Percentiles rank a stretch among this genome's conserved stretches.
Conservation (phyloP, 768 basidiomycete species). For the Paxillus ammoniavirescens region DNA sequence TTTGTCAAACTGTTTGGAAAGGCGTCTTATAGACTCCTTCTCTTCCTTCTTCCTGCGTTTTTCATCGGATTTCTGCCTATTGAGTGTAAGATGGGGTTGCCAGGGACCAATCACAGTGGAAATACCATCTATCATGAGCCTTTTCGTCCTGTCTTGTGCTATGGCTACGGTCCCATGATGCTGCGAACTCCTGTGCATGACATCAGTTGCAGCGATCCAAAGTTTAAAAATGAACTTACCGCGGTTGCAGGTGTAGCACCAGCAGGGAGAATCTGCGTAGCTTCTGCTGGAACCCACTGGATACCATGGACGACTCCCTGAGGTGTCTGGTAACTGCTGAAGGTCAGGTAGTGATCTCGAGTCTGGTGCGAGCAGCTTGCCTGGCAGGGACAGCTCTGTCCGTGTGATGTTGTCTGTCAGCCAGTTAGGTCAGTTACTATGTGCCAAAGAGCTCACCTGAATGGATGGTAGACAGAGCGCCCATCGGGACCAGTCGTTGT, state of each 20-base stretch:
- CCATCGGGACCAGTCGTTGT: constrained; percentile 65
- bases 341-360: constrained; percentile 7
- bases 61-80: constrained; percentile 49
- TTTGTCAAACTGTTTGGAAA: constrained; percentile 37
- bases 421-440: constrained; percentile 2
- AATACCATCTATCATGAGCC: constrained; percentile 47
- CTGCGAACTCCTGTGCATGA: constrained; percentile 51
- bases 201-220: constrained; percentile 2
- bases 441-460: constrained; percentile 51
- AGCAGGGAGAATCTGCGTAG: constrained; percentile 55
- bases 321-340: constrained; percentile 65
- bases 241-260: constrained; percentile 59
- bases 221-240: constrained; percentile 35
- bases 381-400: constrained; percentile 71
- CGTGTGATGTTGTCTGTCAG: constrained; percentile 17
- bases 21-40: constrained; percentile 38
- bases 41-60: constrained; percentile 54
- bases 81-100: constrained; percentile 12
- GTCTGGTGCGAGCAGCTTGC: constrained; percentile 36
- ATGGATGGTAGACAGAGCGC: constrained; percentile 62
- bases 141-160: constrained; percentile 40
- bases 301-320: constrained; percentile 65
- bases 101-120: not conserved
- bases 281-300: constrained; percentile 67
- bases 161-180: constrained; percentile 51